phyloP scores from a whole-genome alignment of 805 yeast species.

The baker's yeast (Saccharomyces cerevisiae) region DNA sequence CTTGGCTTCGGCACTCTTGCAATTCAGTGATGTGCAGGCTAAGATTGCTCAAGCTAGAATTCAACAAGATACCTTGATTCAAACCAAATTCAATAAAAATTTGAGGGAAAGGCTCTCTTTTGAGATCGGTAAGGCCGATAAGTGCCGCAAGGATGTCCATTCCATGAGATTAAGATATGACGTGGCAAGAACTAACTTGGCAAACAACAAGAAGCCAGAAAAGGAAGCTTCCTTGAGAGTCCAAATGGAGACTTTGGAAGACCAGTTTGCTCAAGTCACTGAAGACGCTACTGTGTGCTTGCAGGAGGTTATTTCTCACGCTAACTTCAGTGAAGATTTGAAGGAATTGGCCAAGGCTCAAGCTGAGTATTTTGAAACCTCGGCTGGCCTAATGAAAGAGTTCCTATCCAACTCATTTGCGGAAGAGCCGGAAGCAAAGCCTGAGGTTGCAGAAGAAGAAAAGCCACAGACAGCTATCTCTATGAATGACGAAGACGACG shows the following conservation, averaged over 20 bases:
- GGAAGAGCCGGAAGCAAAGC: not conserved
- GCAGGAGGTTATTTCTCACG: slow-evolving; percentile 69
- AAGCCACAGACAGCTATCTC: slow-evolving; percentile 2
- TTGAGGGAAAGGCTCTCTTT: slow-evolving; percentile 54
- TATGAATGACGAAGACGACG: slow-evolving; percentile 5
- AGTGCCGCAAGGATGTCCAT: slow-evolving; percentile 66
- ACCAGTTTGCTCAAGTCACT: slow-evolving; percentile 80
- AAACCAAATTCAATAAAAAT: slow-evolving; percentile 59
- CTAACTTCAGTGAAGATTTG: slow-evolving; percentile 60
- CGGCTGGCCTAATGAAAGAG: slow-evolving; percentile 55
- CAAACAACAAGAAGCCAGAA: slow-evolving; percentile 44
- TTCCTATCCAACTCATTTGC: slow-evolving; percentile 32
- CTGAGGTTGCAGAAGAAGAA: not conserved
- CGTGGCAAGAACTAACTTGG: slow-evolving; percentile 54
- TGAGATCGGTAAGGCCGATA: slow-evolving; percentile 53
- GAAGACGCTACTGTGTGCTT: slow-evolving; percentile 79
- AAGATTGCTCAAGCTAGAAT: slow-evolving; percentile 76
- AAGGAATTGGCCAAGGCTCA: slow-evolving; percentile 70
- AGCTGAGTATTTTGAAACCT: slow-evolving; percentile 70
- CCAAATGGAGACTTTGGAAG: slow-evolving; percentile 77
- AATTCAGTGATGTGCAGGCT: slow-evolving; percentile 60
- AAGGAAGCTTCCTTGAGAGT: slow-evolving; percentile 68
- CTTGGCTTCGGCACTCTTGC: slow-evolving; percentile 53
- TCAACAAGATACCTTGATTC: slow-evolving; percentile 71
- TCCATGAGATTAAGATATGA: slow-evolving; percentile 73